Conservation (phyloP, 345 rosid species). For the Hirschfeldia incana region DNA sequence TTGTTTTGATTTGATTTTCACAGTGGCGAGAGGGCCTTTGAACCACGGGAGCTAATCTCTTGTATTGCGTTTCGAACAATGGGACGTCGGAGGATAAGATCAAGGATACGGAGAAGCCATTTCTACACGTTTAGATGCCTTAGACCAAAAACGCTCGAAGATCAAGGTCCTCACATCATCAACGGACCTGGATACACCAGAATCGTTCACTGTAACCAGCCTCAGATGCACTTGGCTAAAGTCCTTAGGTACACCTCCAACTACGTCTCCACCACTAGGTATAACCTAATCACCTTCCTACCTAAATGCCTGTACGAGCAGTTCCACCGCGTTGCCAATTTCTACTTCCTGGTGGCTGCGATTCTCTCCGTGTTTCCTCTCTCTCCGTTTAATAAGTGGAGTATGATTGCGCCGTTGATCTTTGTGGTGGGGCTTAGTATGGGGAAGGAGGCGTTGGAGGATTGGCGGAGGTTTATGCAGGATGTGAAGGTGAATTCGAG, state of each 20-base stretch:
- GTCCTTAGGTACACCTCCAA: conserved; percentile 55
- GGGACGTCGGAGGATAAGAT: conserved; percentile 77
- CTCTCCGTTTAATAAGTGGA: conserved; percentile 49
- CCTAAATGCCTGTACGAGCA: conserved; percentile 76
- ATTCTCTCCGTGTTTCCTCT: conserved; percentile 44
- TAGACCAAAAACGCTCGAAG: conserved; percentile 29
- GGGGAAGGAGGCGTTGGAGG: conserved; percentile 72
- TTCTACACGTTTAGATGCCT: conserved; percentile 66
- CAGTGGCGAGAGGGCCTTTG: conserved; percentile 2
- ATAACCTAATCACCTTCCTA: conserved; percentile 58
- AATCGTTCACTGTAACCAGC: conserved; percentile 52
- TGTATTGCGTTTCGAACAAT: conserved; percentile 36
- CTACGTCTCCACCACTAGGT: conserved; percentile 67
- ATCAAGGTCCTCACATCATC: conserved; percentile 31
- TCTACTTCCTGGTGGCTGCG: conserved; percentile 70
- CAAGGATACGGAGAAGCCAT: conserved; percentile 61
- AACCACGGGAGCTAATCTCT: conserved; percentile 13
- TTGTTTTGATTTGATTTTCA: conserved; percentile 3
- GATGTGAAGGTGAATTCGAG: conserved; percentile 57
- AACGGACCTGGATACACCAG: conserved; percentile 39
- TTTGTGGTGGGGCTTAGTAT: conserved; percentile 70
- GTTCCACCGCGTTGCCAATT: conserved; percentile 75
- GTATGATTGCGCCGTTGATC: conserved; percentile 57
- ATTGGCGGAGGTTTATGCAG: conserved; percentile 58
- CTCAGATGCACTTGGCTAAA: conserved; percentile 44